Evolutionary conservation across 352 stramenopile genomes (phyloP), one percentile per base, ranked within the genome.

Genomic region (Aphanomyces cochlioides): DNA sequence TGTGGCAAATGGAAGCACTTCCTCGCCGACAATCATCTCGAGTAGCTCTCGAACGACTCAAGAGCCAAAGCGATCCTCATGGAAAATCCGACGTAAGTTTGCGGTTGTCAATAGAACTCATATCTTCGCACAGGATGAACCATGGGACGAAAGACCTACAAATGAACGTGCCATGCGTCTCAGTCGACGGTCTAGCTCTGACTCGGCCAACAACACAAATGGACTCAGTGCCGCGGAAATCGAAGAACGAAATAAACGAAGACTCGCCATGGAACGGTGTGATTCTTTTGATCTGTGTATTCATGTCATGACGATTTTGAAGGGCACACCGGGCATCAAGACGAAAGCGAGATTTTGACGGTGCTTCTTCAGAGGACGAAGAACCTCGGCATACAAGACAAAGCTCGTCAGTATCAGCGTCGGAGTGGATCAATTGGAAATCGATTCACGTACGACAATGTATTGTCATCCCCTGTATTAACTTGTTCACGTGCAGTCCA

Each of bases 11-110:
- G 37, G 41, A 67, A 19, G 28, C 39, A 15, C 68, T 95, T 39
- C 85, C 87, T n/a, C 80, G 85, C 2, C 79, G 87, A 7, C 83
- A 92, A 66, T 95, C 87, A 34, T 95, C 87, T 39, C 84, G 87
- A 7, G 89, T 93, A 37, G 87, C 87, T 28, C 92, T 93, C 8
- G 78, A 78, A 4, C 85, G 79, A 70, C 92, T 95, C 76, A 90
- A 83, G 40, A 78, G 64, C 17, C 85, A 95, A 58, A 85, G 81
- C 45, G 77, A 73, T 45, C 38, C 41, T 12, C 59, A 67, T 3
- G 81, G 76, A 5, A 76, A 83, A 0, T 92, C 82, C 0, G 84
- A 83, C 41, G 81, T 81, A 66, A 38, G 58, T 28, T 28, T 28
- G 28, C 2, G 28, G 28, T 28, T 28, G 28, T 28, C 28, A 28